Evolutionary conservation across 1,284 basidiomycete genomes (phyloP).

Genomic region (Microbotryum saponariae): DNA sequence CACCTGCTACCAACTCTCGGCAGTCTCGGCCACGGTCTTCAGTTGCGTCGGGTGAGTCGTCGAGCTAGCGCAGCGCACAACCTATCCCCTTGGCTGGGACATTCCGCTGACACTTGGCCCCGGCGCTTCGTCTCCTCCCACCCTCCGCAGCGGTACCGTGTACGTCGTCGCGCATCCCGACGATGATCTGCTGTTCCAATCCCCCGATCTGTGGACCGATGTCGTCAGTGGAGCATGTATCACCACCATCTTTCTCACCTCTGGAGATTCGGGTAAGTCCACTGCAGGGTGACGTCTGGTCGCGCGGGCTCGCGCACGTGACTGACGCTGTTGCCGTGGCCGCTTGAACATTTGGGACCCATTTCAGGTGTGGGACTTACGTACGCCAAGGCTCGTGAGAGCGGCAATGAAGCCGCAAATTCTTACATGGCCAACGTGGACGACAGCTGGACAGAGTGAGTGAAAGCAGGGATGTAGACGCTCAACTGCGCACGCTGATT

Average conservation of each 20-base stretch:
- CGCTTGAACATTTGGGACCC: too few species aligned
- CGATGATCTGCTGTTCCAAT: conserved; percentile 31
- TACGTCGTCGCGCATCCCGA: conserved; percentile 30
- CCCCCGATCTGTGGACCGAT: conserved; percentile 2
- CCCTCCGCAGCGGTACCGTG: too few species aligned
- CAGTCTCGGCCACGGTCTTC: conserved; percentile 13
- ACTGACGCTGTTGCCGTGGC: too few species aligned
- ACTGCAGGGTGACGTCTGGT: too few species aligned
- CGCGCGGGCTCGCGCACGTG: too few species aligned
- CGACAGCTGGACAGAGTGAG: conserved; percentile 18
- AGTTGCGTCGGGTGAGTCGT: conserved; percentile 5
- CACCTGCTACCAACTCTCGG: neutral
- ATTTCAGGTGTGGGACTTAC: conserved; percentile 2
- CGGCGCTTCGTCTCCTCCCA: too few species aligned
- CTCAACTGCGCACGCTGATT: neutral
- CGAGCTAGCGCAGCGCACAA: too few species aligned
- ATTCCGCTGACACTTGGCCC: too few species aligned
- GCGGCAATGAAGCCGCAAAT: conserved; percentile 31
- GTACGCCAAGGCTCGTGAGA: conserved; percentile 24
- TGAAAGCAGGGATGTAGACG: neutral
- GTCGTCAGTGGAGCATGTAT: conserved; percentile 3
- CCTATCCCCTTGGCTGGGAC: too few species aligned
- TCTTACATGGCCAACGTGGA: conserved; percentile 28
- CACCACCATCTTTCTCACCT: conserved; percentile 25
- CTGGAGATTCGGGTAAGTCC: conserved; percentile 29